phyloP scores from a whole-genome alignment of 108 stramenopile species.

The Skeletonema grethae region DNA sequence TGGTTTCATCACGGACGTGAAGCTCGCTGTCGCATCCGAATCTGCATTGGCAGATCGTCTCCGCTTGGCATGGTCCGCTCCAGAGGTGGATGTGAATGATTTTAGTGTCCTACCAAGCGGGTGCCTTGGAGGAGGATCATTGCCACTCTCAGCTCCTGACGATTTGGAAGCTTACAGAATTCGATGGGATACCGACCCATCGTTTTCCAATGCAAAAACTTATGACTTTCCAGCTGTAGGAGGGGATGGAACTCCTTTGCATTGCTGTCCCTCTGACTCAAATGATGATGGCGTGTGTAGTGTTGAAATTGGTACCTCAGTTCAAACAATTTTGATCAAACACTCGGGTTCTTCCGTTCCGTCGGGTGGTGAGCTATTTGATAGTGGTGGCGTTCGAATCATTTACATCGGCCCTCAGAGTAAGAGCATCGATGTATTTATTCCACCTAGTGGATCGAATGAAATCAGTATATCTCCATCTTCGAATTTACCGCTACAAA shows the following conservation, averaged over 20 bases:
- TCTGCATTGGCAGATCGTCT: conserved; percentile 54
- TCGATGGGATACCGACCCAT: conserved; percentile 52
- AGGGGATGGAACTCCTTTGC: conserved; percentile 37
- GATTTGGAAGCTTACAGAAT: conserved; percentile 42
- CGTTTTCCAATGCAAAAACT: conserved; percentile 35
- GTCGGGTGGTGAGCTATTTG: conserved; percentile 30
- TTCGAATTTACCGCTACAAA: conserved; percentile 20
- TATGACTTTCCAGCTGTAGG: conserved; percentile 44
- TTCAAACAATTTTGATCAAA: conserved; percentile 46
- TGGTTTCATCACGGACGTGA: conserved; percentile 32
- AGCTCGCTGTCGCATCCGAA: conserved; percentile 32
- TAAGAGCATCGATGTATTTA: conserved; percentile 35
- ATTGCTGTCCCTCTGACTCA: conserved; percentile 47
- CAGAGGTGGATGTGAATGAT: conserved; percentile 36
- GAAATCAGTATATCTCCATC: conserved; percentile 38
- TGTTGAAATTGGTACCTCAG: conserved; percentile 56
- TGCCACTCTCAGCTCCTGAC: conserved; percentile 38
- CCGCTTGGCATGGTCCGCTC: conserved; percentile 49
- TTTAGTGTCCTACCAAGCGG: conserved; percentile 38
- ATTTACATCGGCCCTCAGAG: conserved; percentile 55
- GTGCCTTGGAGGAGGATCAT: conserved; percentile 31
- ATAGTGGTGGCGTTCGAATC: conserved; percentile 39
- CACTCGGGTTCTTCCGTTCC: conserved; percentile 26
- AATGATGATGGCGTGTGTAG: conserved; percentile 39
- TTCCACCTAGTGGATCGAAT: conserved; percentile 35